Evolutionary conservation across 768 basidiomycete species (phyloP).

Genomic region (Hypholoma fasciculare): DNA sequence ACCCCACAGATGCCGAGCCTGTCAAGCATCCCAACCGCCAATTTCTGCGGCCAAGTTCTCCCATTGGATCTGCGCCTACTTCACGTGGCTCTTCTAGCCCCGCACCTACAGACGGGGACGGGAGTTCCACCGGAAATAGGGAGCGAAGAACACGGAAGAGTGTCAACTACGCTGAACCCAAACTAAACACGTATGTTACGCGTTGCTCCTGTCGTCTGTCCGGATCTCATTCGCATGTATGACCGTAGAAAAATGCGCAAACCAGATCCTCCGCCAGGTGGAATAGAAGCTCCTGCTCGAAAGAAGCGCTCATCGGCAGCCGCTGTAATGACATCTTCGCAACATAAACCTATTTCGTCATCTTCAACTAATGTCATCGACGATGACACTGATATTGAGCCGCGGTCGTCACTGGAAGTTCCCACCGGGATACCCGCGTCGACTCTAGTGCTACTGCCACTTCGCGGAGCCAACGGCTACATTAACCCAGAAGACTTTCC

Average conservation of each 20-base stretch:
- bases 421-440: conserved; percentile 16
- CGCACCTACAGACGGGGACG: conserved; percentile 31
- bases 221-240: conserved; percentile 4
- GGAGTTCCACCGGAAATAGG: conserved; percentile 38
- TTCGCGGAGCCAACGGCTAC: conserved; percentile 23
- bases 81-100: conserved; percentile 53
- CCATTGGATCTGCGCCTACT: conserved; percentile 32
- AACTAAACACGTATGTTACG: conserved; percentile 75
- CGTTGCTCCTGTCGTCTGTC: neutral
- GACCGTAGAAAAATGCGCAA: conserved; percentile 81
- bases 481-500: conserved; percentile 36
- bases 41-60: conserved; percentile 24
- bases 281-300: conserved; percentile 24
- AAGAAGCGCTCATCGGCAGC: conserved; percentile 51
- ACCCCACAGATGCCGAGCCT: conserved; percentile 15
- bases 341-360: conserved; percentile 26
- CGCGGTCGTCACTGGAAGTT: conserved; percentile 38
- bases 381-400: conserved; percentile 34
- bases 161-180: conserved; percentile 85
- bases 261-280: conserved; percentile 56
- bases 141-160: conserved; percentile 71
- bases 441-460: conserved; percentile 26
- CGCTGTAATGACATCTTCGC: conserved; percentile 32
- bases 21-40: conserved; percentile 13
- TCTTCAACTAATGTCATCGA: conserved; percentile 15